phyloP scores from a whole-genome alignment of 495 filamentous ascomycete genomes.

The Jackrogersella multiformis region DNA sequence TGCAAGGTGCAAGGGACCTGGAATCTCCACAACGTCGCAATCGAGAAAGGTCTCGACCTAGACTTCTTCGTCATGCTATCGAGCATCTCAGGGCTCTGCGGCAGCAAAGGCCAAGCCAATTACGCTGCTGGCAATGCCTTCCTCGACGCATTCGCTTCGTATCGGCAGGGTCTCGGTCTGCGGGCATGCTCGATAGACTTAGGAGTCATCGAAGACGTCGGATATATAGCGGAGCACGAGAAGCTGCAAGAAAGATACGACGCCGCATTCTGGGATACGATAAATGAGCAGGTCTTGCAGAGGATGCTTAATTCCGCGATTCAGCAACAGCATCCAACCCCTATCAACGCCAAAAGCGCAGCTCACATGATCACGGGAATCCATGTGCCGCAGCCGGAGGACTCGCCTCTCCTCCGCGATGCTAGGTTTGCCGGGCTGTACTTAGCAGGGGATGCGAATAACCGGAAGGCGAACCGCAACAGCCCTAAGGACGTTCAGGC shows the following conservation, averaged over 20 bases:
- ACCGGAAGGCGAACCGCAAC: background rate
- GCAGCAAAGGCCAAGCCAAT: slow-evolving; percentile 65
- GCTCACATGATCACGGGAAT: slow-evolving; percentile 57
- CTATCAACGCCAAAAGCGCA: background rate
- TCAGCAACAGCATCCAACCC: slow-evolving; percentile 41
- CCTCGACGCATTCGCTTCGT: slow-evolving; percentile 59
- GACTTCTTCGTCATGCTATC: slow-evolving; percentile 73
- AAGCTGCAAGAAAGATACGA: slow-evolving; percentile 34
- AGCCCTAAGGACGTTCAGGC: background rate
- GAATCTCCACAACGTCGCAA: slow-evolving; percentile 63
- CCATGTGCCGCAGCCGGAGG: slow-evolving; percentile 34
- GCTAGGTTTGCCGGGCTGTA: slow-evolving; percentile 29
- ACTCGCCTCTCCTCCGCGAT: slow-evolving; percentile 32
- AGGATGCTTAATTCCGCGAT: slow-evolving; percentile 46
- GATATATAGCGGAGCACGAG: slow-evolving; percentile 56
- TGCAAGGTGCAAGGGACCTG: slow-evolving; percentile 62
- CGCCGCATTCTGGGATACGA: slow-evolving; percentile 35
- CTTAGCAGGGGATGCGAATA: background rate
- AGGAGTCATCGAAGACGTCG: slow-evolving; percentile 60
- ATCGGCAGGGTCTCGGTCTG: slow-evolving; percentile 52
- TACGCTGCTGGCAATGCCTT: slow-evolving; percentile 70
- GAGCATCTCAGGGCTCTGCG: slow-evolving; percentile 64
- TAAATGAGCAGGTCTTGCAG: slow-evolving; percentile 45
- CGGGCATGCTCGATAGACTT: slow-evolving; percentile 61
- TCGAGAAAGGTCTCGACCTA: slow-evolving; percentile 50